Evolutionary conservation across 768 basidiomycete species (phyloP), one percentile per base, ranked within the genome.

Genomic region (Tephrocybe sp.): DNA sequence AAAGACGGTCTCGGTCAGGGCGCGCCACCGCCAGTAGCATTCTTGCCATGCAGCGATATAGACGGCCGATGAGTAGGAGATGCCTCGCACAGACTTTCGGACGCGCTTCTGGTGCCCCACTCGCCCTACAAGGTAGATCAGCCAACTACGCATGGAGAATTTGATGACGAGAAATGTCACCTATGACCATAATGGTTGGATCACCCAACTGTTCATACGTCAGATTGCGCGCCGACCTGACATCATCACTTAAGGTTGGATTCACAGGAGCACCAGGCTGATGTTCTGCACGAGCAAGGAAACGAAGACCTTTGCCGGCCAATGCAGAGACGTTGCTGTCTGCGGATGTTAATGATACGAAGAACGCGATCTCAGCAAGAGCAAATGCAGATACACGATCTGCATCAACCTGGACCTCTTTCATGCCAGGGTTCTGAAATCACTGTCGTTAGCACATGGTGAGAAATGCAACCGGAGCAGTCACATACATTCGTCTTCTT

Each of bases 11-110:
- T 88, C 87, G 12, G 80, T 80, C 36, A 92, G 66, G 5, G 72
- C 67, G 22, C 75, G 73, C 89, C 89, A 92, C 40, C 89, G 74
- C 71, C 78, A 84, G 63, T 86, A 92, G 52, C 82, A 86, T 60
- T 93, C 91, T 54, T 86, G 76, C 91, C 91, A 94, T 2, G 89
- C 85, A 0, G 86, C 87, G 18, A 87, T 71, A 44, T 89, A 82
- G n/a, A 82, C 77, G 1, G 83, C 78, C 25, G 79, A 78, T 12
- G 86, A 82, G 24, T 78, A 79, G 1, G 82, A 76, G 38, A 90
- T 74, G 45, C 80, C 62, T 5, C 87, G 79, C 43, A 92, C 64
- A 21, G 89, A 69, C 64, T 83, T 87, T 13, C 92, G 76, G 24
- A 90, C 78, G 2, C 90, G 81, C 64, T 87, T 92, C 69, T 93